Base-by-base conservation (phyloP, 1,139 yeast genomes). In the Magnusiomyces tetraspermus region DNA sequence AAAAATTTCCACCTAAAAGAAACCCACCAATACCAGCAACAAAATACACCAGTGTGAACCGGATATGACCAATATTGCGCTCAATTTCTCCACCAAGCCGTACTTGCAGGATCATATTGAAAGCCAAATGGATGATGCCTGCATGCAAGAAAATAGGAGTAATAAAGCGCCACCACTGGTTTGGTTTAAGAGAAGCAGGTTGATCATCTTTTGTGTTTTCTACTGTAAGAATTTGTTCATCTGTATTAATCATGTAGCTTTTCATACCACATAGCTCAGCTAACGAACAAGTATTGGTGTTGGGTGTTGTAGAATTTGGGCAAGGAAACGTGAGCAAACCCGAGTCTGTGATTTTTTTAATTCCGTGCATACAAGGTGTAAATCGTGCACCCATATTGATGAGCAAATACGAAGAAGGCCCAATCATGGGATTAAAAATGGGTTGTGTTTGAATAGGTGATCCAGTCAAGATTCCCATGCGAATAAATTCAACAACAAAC, bases 131-230 rank as follows among this genome's bases (percentile, higher is more conserved):
- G 48, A 84, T 66, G 59, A 84, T 76, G 0, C 92, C 92, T 3
- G 88, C 89, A 63, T 84, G 92, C 52, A 84, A 63, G 60, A 84
- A 84, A n/a, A 83, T 82, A 0, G 92, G 87, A 10, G 81, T 77
- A 49, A 84, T 71, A 48, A 84, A 69, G 51, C 92, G 68, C 75
- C 83, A 84, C 84, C 87, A 82, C 67, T 84, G 92, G 58, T 75
- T 64, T 0, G 88, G 64, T 1, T 45, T 52, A 40, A 49, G 38
- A 31, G 59, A 56, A 2, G 54, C 50, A 5, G 56, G 22, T 13
- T 50, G 48, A 84, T 36, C 67, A 57, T 31, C 58, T 50, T 36
- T 60, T 3, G 47, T 6, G 15, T 22, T 67, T n/a, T 21, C 55
- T 4, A 33, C n/a, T 6, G 38, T 17, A 10, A 17, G 5, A 8